phyloP scores from a whole-genome alignment of 345 rosid genomes.

The Passiflora organensis region DNA sequence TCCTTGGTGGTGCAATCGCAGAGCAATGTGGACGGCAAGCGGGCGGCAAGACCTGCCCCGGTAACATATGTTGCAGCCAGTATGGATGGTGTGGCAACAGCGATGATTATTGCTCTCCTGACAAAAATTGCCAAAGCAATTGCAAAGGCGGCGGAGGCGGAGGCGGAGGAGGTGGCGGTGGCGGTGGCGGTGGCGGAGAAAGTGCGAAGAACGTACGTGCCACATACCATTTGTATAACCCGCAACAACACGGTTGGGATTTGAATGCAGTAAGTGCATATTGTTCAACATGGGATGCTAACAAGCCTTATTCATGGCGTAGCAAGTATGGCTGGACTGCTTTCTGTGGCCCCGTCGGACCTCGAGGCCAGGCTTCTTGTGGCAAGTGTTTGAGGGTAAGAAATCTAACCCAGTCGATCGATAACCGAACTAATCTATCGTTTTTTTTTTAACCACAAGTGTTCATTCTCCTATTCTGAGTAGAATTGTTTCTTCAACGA shows the following conservation, averaged over 20 bases:
- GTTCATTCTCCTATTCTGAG: too few relatives aligned
- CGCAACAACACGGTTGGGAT: slow-evolving; percentile 43
- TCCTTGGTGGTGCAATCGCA: neutral
- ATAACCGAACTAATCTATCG: too few relatives aligned
- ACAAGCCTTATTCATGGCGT: slow-evolving; percentile 52
- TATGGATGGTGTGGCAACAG: slow-evolving; percentile 23
- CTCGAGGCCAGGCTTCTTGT: slow-evolving; percentile 3
- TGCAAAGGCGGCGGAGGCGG: slow-evolving; percentile 13
- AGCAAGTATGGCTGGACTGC: slow-evolving; percentile 61
- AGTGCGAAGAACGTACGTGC: slow-evolving; percentile 48
- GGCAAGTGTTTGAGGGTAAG: slow-evolving; percentile 44
- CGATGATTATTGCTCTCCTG: slow-evolving; percentile 20
- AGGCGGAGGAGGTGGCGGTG: slow-evolving; percentile 3
- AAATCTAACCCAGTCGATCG: too few relatives aligned
- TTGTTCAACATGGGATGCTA: slow-evolving; percentile 73
- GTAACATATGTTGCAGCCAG: slow-evolving; percentile 25
- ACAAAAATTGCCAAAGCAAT: slow-evolving; percentile 22
- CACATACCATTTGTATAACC: slow-evolving; percentile 52
- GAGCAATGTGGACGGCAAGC: slow-evolving; percentile 24
- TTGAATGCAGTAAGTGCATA: slow-evolving; percentile 45
- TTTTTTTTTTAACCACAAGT: too few relatives aligned
- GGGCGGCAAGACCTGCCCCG: slow-evolving; percentile 17
- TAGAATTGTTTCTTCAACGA: too few relatives aligned
- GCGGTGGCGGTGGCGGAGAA: slow-evolving; percentile 20
- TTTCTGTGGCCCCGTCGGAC: slow-evolving; percentile 20